Percentiles rank a stretch among this genome's conserved stretches.
Evolutionary conservation across 805 yeast species (phyloP).

Genomic region (Debaryomyces castellii): DNA sequence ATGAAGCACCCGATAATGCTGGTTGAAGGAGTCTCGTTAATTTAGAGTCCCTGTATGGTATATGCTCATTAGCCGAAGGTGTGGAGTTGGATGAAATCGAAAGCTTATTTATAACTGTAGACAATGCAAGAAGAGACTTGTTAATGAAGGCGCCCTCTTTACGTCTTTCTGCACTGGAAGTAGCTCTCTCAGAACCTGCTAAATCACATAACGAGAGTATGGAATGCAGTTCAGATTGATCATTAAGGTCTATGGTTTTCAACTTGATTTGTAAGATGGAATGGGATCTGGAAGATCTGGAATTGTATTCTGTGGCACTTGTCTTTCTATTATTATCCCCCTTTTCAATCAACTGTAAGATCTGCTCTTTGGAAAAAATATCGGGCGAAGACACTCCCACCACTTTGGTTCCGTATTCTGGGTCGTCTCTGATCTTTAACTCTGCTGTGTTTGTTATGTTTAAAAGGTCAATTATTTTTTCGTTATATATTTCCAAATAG

Average conservation of each 20-base stretch:
- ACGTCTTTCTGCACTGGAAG: conserved; percentile 71
- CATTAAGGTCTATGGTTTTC: conserved; percentile 38
- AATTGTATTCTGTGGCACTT: conserved; percentile 85
- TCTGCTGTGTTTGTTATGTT: conserved; percentile 45
- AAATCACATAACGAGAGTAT: conserved; percentile 87
- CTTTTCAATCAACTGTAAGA: conserved; percentile 54
- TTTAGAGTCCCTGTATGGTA: conserved; percentile 93
- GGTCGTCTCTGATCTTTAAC: conserved; percentile 76
- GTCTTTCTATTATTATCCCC: conserved; percentile 81
- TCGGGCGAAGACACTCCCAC: conserved; percentile 67
- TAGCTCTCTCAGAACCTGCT: conserved; percentile 94
- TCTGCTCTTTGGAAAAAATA: conserved; percentile 57
- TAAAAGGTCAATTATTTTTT: conserved; percentile 76
- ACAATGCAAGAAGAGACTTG: conserved; percentile 83
- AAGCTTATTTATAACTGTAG: conserved; percentile 87
- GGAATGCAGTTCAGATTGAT: conserved; percentile 45
- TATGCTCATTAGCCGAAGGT: conserved; percentile 47
- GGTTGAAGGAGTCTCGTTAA: conserved; percentile 89
- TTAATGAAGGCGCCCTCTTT: conserved; percentile 94
- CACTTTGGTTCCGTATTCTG: conserved; percentile 68
- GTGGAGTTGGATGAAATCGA: conserved; percentile 40
- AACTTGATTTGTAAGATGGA: conserved; percentile 77
- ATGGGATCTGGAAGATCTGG: conserved; percentile 87
- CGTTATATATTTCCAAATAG: conserved; percentile 86
- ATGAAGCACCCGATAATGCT: conserved; percentile 82